Evolutionary conservation across 352 stramenopile species (phyloP), one percentile per base, ranked within the genome.

Genomic region (Phytophthora pistaciae): DNA sequence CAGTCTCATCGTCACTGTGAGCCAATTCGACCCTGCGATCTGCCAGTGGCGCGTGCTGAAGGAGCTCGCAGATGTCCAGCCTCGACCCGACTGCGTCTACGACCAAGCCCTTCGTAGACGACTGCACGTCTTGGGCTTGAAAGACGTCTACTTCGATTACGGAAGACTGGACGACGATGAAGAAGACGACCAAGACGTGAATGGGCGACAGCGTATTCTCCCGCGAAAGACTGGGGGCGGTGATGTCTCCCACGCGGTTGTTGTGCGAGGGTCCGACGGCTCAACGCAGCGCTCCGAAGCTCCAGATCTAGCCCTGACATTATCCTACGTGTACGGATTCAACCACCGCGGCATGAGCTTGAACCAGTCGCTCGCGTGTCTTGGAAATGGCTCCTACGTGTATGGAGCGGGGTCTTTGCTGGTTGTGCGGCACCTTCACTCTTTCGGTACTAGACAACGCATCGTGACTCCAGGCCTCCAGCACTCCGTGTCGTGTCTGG

Each of bases 31-130:
- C 10, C 74, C 79, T 31, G 81, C 82, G 10, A 82, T 94, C 44
- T 94, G 85, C 55, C 88, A 94, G 53, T 96, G 87, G 87, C 68
- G 74, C 18, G 59, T 92, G n/a, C 75, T 78, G 25, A 84, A 87
- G 16, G 82, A 90, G 33, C 66, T 79, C 7, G 54, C 46, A 9
- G 84, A 90, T 33, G 66, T 77, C 1, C 84, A 91, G 21, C 80
- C 84, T 54, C 79, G 71, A 40, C 53, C 72, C 8, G 20, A 44
- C 1, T 83, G 64, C 23, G 14, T 42, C 20, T 85, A 77, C 48
- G 55, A 81, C 42, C 23, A 58, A 36, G 23, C 5, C 1, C 72
- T 85, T 59, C 53, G 68, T 21, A 53, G 62, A 38, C 25, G 66
- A 63, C 49, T 87, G 23, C 20, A 56, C 8, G 18, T 38, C 0